Conservation (phyloP, 768 basidiomycete genomes). For the Collybia sordida region DNA sequence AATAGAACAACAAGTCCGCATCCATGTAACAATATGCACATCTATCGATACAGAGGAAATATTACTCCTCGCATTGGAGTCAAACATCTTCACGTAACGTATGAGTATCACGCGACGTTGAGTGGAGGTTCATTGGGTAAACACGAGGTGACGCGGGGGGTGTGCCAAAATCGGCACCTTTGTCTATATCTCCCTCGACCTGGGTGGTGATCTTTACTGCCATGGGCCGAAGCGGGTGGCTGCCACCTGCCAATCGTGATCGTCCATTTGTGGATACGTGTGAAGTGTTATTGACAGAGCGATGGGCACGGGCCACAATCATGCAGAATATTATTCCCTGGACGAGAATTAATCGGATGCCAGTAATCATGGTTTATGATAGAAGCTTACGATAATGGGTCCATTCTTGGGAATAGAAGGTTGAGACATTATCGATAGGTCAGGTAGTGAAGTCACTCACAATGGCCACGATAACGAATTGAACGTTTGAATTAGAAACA, state of each 20-base stretch:
- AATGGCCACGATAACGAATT: slow-evolving; percentile 17
- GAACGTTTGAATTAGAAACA: slow-evolving; percentile 12
- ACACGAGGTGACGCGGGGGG: slow-evolving; percentile 11
- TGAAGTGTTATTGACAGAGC: slow-evolving; percentile 5
- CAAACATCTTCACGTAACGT: background rate
- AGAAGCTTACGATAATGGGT: slow-evolving; percentile 16
- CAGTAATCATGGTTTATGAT: background rate
- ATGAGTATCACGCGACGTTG: background rate
- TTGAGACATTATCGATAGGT: background rate
- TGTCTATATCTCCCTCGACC: slow-evolving; percentile 8
- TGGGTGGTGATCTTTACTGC: slow-evolving; percentile 19
- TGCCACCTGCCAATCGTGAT: slow-evolving; percentile 7
- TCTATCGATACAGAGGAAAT: background rate
- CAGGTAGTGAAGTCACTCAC: slow-evolving; percentile 5
- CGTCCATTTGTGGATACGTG: slow-evolving; percentile 6
- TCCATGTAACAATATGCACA: too few species aligned
- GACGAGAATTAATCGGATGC: slow-evolving; percentile 1
- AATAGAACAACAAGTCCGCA: too few species aligned
- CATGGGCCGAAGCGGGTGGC: slow-evolving; percentile 13
- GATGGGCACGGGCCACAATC: slow-evolving; percentile 22
- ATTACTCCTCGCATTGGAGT: background rate
- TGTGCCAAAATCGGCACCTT: slow-evolving; percentile 10
- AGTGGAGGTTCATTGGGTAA: slow-evolving; percentile 10
- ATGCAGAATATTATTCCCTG: slow-evolving; percentile 22
- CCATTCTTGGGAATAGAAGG: slow-evolving; percentile 15